These are phyloP conservation scores for Paulownia fortunei DNA, from an alignment of 257 asterid species.

Conservation along the genomic window DNA sequence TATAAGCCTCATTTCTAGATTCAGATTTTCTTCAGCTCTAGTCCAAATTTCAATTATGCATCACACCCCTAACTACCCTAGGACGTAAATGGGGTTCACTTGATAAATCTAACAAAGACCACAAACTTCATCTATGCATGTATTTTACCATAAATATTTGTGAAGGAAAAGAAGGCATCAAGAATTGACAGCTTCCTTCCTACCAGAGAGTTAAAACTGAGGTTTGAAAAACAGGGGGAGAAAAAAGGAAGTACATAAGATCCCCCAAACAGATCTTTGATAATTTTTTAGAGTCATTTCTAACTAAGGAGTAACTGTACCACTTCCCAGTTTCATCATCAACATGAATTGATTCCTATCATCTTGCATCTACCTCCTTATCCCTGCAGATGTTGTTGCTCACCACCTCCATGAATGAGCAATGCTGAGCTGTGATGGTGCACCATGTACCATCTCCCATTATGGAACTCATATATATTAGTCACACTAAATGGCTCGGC, in stretches of 20 bases:
- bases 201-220: slow-evolving; percentile 16
- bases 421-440: slow-evolving; percentile 87
- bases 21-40: background rate
- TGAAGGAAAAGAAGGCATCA: slow-evolving; percentile 24
- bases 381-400: slow-evolving; percentile 56
- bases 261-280: slow-evolving; percentile 30
- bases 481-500: slow-evolving; percentile 62
- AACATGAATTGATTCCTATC: slow-evolving; percentile 29
- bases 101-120: background rate
- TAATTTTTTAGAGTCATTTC: slow-evolving; percentile 26
- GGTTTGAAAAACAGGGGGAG: slow-evolving; percentile 1
- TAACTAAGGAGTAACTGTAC: slow-evolving; percentile 54
- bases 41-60: background rate
- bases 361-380: slow-evolving; percentile 32
- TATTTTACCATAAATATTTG: slow-evolving; percentile 27
- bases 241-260: slow-evolving; percentile 28
- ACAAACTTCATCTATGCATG: slow-evolving; percentile 38
- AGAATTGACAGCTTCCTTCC: slow-evolving; percentile 31
- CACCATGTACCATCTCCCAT: slow-evolving; percentile 93
- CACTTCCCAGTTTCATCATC: slow-evolving; percentile 40
- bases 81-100: background rate
- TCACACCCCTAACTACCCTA: background rate
- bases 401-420: slow-evolving; percentile 62
- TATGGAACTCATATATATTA: slow-evolving; percentile 73
- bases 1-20: background rate